Conservation (phyloP, 768 basidiomycete species). For the Kwoniella europaea region DNA sequence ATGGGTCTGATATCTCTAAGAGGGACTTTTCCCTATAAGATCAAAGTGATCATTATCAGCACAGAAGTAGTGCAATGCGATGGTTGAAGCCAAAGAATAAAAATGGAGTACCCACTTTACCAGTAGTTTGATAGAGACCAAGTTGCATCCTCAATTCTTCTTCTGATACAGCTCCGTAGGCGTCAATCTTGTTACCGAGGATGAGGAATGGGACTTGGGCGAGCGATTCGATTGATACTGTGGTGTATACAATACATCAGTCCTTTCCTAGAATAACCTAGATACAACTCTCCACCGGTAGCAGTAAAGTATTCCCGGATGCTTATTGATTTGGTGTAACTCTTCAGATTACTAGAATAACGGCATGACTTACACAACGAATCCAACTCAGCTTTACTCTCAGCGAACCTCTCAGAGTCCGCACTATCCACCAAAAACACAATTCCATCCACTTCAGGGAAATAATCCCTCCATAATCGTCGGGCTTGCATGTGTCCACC, state of each 20-base stretch:
- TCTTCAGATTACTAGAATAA: too few relatives aligned
- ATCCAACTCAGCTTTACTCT: slow-evolving; percentile 96
- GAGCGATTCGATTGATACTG: slow-evolving; percentile 88
- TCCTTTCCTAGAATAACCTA: too few relatives aligned
- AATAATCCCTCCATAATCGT: slow-evolving; percentile 99
- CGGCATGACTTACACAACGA: slow-evolving; percentile 65
- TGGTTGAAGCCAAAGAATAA: too few relatives aligned
- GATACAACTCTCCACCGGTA: too few relatives aligned
- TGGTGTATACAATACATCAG: too few relatives aligned
- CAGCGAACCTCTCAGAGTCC: slow-evolving; percentile 93
- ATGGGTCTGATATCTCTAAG: slow-evolving; percentile 96
- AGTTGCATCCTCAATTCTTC: slow-evolving; percentile 94
- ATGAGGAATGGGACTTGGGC: slow-evolving; percentile 96
- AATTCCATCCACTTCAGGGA: slow-evolving; percentile 99
- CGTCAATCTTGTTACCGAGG: slow-evolving; percentile 99
- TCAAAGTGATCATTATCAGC: slow-evolving; percentile 19
- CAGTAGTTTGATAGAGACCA: slow-evolving; percentile 98
- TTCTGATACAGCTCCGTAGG: slow-evolving; percentile 95
- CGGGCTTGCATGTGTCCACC: slow-evolving; percentile 99
- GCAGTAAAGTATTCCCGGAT: too few relatives aligned
- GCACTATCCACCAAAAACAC: slow-evolving; percentile 97
- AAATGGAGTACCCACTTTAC: slow-evolving; percentile 70
- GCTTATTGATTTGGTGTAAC: too few relatives aligned
- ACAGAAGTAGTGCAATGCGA: not conserved
- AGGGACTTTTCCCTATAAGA: slow-evolving; percentile 93